Evolutionary conservation across 371 early-diverging fungal species (phyloP).

Genomic region (Conidiobolus incongruus): DNA sequence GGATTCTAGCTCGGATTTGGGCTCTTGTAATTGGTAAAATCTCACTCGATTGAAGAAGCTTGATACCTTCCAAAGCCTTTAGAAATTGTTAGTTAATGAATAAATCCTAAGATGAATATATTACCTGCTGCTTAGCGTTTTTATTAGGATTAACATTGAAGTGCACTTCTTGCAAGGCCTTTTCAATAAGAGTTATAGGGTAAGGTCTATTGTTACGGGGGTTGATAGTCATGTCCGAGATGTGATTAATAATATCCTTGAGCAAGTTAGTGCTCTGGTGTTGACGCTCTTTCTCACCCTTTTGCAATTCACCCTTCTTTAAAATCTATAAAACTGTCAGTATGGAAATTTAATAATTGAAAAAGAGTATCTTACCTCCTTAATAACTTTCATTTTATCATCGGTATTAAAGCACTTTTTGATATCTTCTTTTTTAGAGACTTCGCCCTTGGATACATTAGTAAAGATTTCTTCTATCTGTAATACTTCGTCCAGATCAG

Average conservation of each 20-base stretch:
- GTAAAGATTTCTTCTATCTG: slow-evolving; percentile 80
- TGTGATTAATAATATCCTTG: slow-evolving; percentile 79
- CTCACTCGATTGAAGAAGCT: slow-evolving; percentile 65
- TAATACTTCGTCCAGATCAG: slow-evolving; percentile 86
- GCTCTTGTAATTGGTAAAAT: slow-evolving; percentile 80
- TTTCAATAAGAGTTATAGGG: slow-evolving; percentile 91
- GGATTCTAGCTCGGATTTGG: slow-evolving; percentile 71
- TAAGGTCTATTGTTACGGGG: slow-evolving; percentile 88
- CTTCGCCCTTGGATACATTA: slow-evolving; percentile 92
- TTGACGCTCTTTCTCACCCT: slow-evolving; percentile 82
- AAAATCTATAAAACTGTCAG: slow-evolving; percentile 32
- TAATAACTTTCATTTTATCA: slow-evolving; percentile 54
- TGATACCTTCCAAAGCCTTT: slow-evolving; percentile 78
- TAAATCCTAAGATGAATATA: slow-evolving; percentile 1
- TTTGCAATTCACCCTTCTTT: slow-evolving; percentile 87
- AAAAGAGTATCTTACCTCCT: slow-evolving; percentile 28
- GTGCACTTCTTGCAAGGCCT: slow-evolving; percentile 87
- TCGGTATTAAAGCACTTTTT: slow-evolving; percentile 71
- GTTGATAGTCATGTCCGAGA: slow-evolving; percentile 85
- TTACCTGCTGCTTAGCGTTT: slow-evolving; percentile 49
- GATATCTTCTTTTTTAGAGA: slow-evolving; percentile 74
- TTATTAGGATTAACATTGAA: slow-evolving; percentile 67
- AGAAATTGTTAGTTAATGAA: not conserved
- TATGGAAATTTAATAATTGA: not conserved
- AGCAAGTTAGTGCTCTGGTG: slow-evolving; percentile 56